Base-by-base conservation (phyloP, 75 land plant genomes). In the Pinus albicaulis region DNA sequence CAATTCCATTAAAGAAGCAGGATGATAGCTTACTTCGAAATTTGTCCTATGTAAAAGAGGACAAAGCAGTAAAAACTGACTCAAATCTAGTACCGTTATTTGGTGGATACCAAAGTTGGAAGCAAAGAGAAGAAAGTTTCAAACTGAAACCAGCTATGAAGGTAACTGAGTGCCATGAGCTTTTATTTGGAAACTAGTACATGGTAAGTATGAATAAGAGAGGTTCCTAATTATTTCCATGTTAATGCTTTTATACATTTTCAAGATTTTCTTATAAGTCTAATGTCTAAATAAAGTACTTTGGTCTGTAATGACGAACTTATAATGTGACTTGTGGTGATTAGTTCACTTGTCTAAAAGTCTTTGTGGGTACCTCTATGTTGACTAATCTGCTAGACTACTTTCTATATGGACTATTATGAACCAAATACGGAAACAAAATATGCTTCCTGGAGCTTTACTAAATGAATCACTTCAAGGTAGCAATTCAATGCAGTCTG, bases 31-130 rank as follows among this genome's bases (percentile, higher is more conserved):
- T 82, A 70, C 82, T 87, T 7, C 38, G 79, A 62, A 86, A 82
- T 55, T 34, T 93, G 59, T 75, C 87, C 48, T 91, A 91, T 76
- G 80, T 91, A 14, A 56, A 52, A 72, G 84, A 82, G 19, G 91
- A 87, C 74, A 75, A 73, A 36, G 11, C 56, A 16, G 20, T 44
- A 52, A 55, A 64, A 25, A 76, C 79, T 73, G 80, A 77, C 58
- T 71, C 83, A 81, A 76, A 76, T 16, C 53, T 59, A 25, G 20
- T 55, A 23, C 95, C 91, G 31, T 81, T 93, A 56, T 93, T 93
- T 85, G 96, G 96, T 13, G 96, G 93, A 19, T 68, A 91, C 78
- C 84, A 89, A 74, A 89, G 80, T 72, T 93, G 93, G 93, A 56
- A 71, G 23, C 85, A 91, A 79, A 79, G 96, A 62, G 89, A 93